Evolutionary conservation across 2,329 filamentous ascomycete genomes (phyloP).

Genomic region (Acarospora socialis): DNA sequence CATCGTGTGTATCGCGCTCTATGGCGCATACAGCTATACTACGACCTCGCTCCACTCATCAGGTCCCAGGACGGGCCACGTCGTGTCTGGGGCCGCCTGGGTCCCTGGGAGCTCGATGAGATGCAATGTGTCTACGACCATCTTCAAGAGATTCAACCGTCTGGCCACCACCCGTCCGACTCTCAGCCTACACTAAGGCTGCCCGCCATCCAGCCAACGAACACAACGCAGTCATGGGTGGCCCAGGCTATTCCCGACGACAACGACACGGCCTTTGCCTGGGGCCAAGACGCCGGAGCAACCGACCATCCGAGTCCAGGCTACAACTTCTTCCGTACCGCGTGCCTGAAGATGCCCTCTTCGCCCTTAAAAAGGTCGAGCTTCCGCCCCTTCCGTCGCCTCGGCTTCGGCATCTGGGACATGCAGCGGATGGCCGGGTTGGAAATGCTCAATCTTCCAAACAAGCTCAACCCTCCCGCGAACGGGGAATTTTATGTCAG

Average conservation of each 20-base stretch:
- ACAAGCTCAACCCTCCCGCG: constrained; percentile 4
- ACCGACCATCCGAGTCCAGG: constrained; percentile 1
- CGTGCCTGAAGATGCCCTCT: neutral
- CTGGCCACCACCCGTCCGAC: neutral
- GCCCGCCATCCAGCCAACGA: neutral
- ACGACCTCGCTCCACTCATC: neutral
- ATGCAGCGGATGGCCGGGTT: neutral
- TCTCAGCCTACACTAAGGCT: neutral
- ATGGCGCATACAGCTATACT: constrained; percentile 5
- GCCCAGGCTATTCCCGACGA: neutral
- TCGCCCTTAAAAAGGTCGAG: neutral
- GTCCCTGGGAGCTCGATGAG: neutral
- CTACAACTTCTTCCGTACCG: constrained; percentile 3
- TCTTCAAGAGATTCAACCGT: neutral
- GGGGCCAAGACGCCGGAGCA: neutral
- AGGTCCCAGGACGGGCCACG: neutral
- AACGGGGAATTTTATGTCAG: neutral
- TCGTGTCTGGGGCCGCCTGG: neutral
- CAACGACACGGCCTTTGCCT: neutral
- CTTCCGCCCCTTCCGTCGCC: constrained; percentile 1
- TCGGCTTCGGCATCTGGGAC: constrained; percentile 5
- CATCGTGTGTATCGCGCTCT: constrained; percentile 2
- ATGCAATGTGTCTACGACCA: constrained; percentile 3
- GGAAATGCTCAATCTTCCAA: constrained; percentile 5
- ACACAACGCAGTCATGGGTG: neutral